phyloP scores from a whole-genome alignment of 2,329 filamentous ascomycete genomes.

The Scedosporium minutisporum region DNA sequence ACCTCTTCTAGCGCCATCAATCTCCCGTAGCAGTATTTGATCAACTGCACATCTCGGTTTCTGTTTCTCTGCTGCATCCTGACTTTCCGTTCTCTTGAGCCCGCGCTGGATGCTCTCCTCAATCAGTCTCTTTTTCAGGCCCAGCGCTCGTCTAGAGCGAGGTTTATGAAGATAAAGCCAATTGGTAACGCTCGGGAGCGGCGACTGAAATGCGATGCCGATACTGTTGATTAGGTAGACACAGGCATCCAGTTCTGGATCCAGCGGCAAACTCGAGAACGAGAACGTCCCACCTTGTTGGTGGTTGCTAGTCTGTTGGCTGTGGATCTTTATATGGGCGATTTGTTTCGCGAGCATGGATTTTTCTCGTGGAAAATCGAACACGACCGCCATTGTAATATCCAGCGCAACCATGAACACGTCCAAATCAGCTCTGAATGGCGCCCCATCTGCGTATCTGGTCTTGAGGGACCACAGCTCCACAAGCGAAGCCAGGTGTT shows the following conservation, averaged over 20 bases:
- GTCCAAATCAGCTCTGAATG: slow-evolving; percentile 16
- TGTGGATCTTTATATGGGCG: slow-evolving; percentile 16
- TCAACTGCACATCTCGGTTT: slow-evolving; percentile 20
- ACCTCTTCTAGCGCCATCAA: slow-evolving; percentile 18
- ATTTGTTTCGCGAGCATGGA: too few relatives aligned
- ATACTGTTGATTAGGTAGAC: slow-evolving; percentile 19
- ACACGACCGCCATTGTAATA: slow-evolving; percentile 18
- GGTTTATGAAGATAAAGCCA: slow-evolving; percentile 19
- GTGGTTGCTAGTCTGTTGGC: slow-evolving; percentile 15
- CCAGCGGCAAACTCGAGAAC: neutral
- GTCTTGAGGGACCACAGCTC: slow-evolving; percentile 24
- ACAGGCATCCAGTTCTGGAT: slow-evolving; percentile 10
- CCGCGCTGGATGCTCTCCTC: slow-evolving; percentile 11
- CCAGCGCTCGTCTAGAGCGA: slow-evolving; percentile 18
- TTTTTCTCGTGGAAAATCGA: slow-evolving; percentile 7
- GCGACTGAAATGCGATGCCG: slow-evolving; percentile 19
- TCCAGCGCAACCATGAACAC: slow-evolving; percentile 22
- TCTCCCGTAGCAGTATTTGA: slow-evolving; percentile 22
- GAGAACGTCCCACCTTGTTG: slow-evolving; percentile 9
- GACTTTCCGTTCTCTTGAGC: slow-evolving; percentile 14
- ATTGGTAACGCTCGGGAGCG: slow-evolving; percentile 16
- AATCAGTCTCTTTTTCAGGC: slow-evolving; percentile 20
- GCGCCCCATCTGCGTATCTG: slow-evolving; percentile 16
- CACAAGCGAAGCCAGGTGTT: slow-evolving; percentile 18
- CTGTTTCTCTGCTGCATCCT: slow-evolving; percentile 7